Base-by-base conservation (phyloP, 2,329 filamentous ascomycete genomes). In the Alternaria panax region DNA sequence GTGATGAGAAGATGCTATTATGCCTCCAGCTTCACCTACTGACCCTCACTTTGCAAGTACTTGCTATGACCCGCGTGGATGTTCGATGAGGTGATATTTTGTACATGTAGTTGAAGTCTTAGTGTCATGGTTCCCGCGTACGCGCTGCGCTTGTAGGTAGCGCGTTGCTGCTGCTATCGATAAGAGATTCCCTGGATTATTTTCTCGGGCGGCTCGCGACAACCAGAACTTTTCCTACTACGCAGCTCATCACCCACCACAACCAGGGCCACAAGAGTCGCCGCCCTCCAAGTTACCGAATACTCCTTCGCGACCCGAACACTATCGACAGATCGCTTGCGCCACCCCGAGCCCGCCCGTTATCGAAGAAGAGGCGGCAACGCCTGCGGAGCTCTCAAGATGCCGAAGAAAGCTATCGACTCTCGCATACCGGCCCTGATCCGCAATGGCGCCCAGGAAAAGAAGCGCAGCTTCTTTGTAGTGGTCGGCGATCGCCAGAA, bases 391-490 rank as follows among this genome's bases (percentile, higher is more conserved):
- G 67, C 64, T 66, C 64, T 67, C 65, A 72, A 67, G 60, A 78
- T 78, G 75, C 69, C 70, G 18, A 78, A 78, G 70, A 78, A 78
- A 69, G 75, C 75, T 47, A 62, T 59, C 66, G 77, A 79, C 59
- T 74, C 76, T 40, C 77, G 77, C 25, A 78, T 79, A 64, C 77
- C 76, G 56, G 77, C 77, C 52, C 63, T 79, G 67, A 79, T 79
- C 46, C 75, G 77, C 18, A 79, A 79, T 64, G 76, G 77, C 38
- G 77, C 75, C 32, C 77, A 79, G 79, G 93, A 97, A 79, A 97
- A 97, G 87, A 98, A 98, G 83, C 88, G 95, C 79, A 96, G 92
- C 82, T 97, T 99, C 84, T 96, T 99, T 80, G 92, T 99, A 58
- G 89, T 99, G 24, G 94, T 99, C 45, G 95, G 95, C 74, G 93